Base-by-base conservation (phyloP, 202 grass and related monocot genomes). In the Setaria italica region DNA sequence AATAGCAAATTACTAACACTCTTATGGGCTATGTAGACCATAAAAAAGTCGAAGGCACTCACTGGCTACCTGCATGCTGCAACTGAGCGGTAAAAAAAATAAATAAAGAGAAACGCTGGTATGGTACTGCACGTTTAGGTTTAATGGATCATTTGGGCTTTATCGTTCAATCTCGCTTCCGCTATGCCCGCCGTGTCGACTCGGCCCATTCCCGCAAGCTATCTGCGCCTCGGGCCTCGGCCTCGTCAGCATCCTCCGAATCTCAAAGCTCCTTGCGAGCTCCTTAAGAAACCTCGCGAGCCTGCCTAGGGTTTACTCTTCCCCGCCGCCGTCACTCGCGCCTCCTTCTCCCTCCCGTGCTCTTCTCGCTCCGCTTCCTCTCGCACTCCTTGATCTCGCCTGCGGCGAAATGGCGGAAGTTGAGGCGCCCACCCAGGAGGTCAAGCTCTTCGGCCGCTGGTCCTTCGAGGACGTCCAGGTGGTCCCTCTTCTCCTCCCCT, bases 361-460 rank as follows among this genome's bases (percentile, higher is more conserved):
- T 14, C 54, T 21, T 6, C 15, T 51, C 13, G 49, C 12, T 51
- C 4, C 11, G 3, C 51, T 57, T 19, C 16, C 5, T 57, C 55
- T 57, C 16, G 55, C 25, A 25, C 55, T 15, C 45, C 55, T 39
- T 30, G 46, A 42, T 49, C 76, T 45, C 71, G 15, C 78, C 60
- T 7, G 56, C n/a, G 56, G 56, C 20, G 56, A 7, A 59, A 92
- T 89, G 80, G 79, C 88, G 25, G 91, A 77, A 10, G 80, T 32
- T 30, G 74, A 86, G 72, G 54, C 70, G 66, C 82, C 48, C 11
- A 86, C 85, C 16, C 77, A 85, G 37, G 70, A 84, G 9, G 85
- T 92, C 45, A 95, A 95, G 87, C 92, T 94, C 63, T 94, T 90
- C 87, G 92, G 90, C 68, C 87, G 90, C 60, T 94, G 92, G 92